Evolutionary conservation across 2,329 filamentous ascomycete species (phyloP).

Genomic region (Curvularia hawaiiensis): DNA sequence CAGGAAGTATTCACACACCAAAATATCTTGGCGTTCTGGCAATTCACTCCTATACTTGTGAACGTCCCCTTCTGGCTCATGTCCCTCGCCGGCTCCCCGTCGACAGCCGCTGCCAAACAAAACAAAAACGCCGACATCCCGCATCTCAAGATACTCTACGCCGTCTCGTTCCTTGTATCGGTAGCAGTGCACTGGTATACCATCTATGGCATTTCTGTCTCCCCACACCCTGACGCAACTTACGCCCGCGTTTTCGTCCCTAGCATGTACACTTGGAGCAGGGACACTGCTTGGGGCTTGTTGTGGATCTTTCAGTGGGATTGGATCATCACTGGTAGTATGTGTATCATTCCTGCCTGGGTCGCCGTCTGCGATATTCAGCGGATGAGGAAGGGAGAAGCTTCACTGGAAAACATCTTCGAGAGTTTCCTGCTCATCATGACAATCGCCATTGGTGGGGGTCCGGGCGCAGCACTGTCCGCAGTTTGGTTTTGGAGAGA

Average conservation of each 20-base stretch:
- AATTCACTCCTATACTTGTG: slow-evolving; percentile 19
- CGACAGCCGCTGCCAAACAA: slow-evolving; percentile 6
- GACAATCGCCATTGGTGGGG: slow-evolving; percentile 15
- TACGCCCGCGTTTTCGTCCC: slow-evolving; percentile 22
- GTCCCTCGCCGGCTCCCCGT: slow-evolving; percentile 14
- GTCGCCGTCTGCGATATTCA: slow-evolving; percentile 23
- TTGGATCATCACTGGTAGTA: slow-evolving; percentile 15
- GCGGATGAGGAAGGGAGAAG: slow-evolving; percentile 16
- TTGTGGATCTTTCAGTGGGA: slow-evolving; percentile 30
- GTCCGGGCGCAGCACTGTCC: slow-evolving; percentile 19
- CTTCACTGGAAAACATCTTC: slow-evolving; percentile 12
- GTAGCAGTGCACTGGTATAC: slow-evolving; percentile 15
- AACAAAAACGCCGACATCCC: slow-evolving; percentile 16
- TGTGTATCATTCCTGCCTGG: slow-evolving; percentile 11
- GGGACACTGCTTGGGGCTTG: slow-evolving; percentile 12
- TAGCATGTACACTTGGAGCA: slow-evolving; percentile 14
- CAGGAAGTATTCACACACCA: slow-evolving; percentile 8
- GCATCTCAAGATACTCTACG: slow-evolving; percentile 21
- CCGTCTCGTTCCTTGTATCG: slow-evolving; percentile 10
- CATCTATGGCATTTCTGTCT: slow-evolving; percentile 18
- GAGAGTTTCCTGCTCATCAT: slow-evolving; percentile 12
- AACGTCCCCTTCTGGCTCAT: slow-evolving; percentile 25
- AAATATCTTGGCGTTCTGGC: slow-evolving; percentile 22
- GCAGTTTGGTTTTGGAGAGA: slow-evolving; percentile 26
- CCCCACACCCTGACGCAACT: slow-evolving; percentile 17